Percentiles rank a stretch among this genome's conserved stretches.
These are phyloP conservation scores for Musa acuminata DNA, from an alignment of 176 grass and related monocot genomes.

Conservation along the genomic window DNA sequence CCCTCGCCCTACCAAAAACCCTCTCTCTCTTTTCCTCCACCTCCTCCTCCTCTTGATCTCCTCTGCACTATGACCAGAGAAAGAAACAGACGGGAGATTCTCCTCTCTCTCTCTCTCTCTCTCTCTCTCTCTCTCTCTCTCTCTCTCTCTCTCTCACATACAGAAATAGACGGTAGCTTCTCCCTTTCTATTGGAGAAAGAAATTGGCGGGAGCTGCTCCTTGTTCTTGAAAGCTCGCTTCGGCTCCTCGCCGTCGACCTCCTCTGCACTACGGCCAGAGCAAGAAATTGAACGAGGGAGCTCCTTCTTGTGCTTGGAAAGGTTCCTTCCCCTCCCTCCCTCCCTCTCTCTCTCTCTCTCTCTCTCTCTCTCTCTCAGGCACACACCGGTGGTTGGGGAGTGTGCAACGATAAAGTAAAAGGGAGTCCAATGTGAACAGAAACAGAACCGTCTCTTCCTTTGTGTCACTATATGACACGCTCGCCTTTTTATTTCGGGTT, in stretches of 20 bases:
- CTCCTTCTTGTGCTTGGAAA: neutral
- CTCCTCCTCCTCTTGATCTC: neutral
- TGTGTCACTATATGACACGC: neutral
- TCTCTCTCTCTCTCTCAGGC: neutral
- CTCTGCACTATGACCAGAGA: too few relatives aligned
- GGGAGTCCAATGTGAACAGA: neutral
- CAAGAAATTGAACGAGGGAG: neutral
- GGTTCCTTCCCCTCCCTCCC: neutral
- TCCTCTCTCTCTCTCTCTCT: too few relatives aligned
- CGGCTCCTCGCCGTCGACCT: neutral
- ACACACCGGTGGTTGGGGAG: neutral
- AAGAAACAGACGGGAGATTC: neutral
- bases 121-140: too few relatives aligned
- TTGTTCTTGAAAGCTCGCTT: too few relatives aligned
- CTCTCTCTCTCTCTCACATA: neutral
- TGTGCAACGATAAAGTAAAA: neutral
- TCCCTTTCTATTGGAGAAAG: too few relatives aligned
- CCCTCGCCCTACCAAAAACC: neutral
- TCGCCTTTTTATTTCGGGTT: too few relatives aligned
- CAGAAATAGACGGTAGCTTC: too few relatives aligned
- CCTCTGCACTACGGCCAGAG: neutral
- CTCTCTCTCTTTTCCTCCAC: too few relatives aligned
- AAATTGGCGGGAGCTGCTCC: too few relatives aligned
- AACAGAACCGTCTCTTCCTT: neutral
- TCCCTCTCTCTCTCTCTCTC: too few relatives aligned